These are phyloP conservation scores for Coniochaeta ligniaria DNA, from an alignment of 2,329 filamentous ascomycete species.

Conservation along the genomic window DNA sequence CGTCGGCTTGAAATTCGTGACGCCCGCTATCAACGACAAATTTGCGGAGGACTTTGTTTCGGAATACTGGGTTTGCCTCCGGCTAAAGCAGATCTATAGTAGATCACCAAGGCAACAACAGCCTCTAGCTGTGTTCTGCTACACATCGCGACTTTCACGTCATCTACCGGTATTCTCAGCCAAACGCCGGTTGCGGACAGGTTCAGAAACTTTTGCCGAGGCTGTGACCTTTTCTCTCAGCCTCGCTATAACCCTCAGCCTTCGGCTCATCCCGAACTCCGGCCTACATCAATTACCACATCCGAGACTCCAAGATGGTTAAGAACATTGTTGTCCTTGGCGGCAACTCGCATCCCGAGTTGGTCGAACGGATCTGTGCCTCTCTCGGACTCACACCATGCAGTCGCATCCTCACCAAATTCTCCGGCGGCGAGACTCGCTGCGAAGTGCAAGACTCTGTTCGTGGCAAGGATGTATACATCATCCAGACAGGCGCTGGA, in stretches of 20 bases:
- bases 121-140: neutral
- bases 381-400: constrained; percentile 81
- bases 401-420: constrained; percentile 80
- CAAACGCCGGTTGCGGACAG: neutral
- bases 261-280: neutral
- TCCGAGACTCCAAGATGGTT: constrained; percentile 54
- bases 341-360: constrained; percentile 83
- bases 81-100: constrained; percentile 1
- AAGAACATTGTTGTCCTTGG: constrained; percentile 92
- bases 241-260: neutral
- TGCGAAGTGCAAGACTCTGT: constrained; percentile 96
- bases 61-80: neutral
- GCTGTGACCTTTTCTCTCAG: neutral
- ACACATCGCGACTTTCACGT: neutral
- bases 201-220: neutral
- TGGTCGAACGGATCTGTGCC: constrained; percentile 81
- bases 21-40: constrained; percentile 1
- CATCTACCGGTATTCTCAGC: neutral
- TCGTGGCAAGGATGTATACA: constrained; percentile 96
- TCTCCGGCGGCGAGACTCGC: constrained; percentile 89
- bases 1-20: constrained; percentile 1
- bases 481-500: constrained; percentile 86
- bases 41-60: constrained; percentile 1
- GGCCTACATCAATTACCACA: neutral
- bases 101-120: neutral